Conservation (phyloP, 2,329 filamentous ascomycete species). For the Clonostachys chloroleuca region DNA sequence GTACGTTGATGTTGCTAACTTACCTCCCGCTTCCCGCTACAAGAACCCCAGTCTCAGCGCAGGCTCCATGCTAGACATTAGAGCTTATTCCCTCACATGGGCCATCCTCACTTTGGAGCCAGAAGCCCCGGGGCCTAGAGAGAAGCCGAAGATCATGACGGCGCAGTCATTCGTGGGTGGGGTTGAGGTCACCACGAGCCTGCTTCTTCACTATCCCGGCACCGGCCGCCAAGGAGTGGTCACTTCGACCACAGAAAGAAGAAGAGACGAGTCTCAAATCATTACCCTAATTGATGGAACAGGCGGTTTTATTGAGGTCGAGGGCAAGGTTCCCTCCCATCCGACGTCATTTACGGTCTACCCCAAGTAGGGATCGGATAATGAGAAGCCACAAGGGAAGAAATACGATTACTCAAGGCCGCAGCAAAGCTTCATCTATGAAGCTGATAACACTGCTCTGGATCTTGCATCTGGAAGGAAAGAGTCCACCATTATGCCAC, state of each 20-base stretch:
- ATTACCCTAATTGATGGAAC: conserved; percentile 35
- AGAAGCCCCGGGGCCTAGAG: background rate
- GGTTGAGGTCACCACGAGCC: conserved; percentile 24
- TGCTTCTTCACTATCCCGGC: conserved; percentile 30
- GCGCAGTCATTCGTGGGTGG: conserved; percentile 25
- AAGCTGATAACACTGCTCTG: conserved; percentile 35
- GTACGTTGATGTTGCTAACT: conserved; percentile 20
- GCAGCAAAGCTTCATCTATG: conserved; percentile 33
- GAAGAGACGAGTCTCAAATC: conserved; percentile 5
- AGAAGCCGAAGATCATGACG: conserved; percentile 14
- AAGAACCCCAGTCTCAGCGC: background rate
- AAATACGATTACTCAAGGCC: conserved; percentile 25
- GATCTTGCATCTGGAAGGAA: conserved; percentile 28
- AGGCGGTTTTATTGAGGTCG: conserved; percentile 26
- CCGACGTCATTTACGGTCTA: conserved; percentile 26
- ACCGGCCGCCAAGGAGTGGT: conserved; percentile 31
- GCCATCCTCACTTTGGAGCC: conserved; percentile 9
- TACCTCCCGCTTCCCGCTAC: background rate
- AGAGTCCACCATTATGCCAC: conserved; percentile 35
- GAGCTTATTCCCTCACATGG: background rate
- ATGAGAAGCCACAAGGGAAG: conserved; percentile 18
- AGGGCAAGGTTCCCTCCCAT: conserved; percentile 21
- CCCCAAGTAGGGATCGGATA: background rate
- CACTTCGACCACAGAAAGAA: conserved; percentile 20
- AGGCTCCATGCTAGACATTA: background rate